phyloP scores from a whole-genome alignment of 1,284 basidiomycete species.

The Sutorius eximius region DNA sequence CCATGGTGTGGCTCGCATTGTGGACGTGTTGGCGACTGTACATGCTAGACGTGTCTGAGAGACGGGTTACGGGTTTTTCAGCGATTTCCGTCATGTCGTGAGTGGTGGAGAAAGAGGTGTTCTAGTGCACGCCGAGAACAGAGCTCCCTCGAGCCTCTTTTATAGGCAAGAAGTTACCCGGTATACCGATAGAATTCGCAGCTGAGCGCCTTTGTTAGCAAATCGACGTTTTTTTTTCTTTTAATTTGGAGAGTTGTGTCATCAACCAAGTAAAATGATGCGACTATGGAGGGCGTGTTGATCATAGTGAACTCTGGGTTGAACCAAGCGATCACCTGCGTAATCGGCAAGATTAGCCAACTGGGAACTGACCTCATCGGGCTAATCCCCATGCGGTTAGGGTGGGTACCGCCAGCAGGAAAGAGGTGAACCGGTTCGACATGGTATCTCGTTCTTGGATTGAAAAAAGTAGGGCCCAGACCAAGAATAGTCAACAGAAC shows the following conservation, averaged over 20 bases:
- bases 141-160: slow-evolving; percentile 13
- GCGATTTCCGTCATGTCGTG: slow-evolving; percentile 21
- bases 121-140: neutral
- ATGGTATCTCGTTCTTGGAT: neutral
- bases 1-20: slow-evolving; percentile 2
- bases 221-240: slow-evolving; percentile 3
- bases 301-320: neutral
- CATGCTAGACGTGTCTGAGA: slow-evolving; percentile 22
- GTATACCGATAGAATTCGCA: slow-evolving; percentile 1
- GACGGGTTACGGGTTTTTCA: slow-evolving; percentile 16
- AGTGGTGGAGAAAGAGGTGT: neutral
- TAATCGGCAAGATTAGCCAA: slow-evolving; percentile 13
- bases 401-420: too few species aligned
- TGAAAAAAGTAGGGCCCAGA: neutral
- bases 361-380: slow-evolving; percentile 5
- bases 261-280: neutral
- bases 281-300: neutral
- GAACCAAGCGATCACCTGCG: slow-evolving; percentile 9
- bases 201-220: neutral
- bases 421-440: slow-evolving; percentile 11
- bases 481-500: neutral
- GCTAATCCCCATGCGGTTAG: neutral
- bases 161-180: slow-evolving; percentile 16
- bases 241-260: slow-evolving; percentile 11
- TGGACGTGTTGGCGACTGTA: slow-evolving; percentile 11